Evolutionary conservation across 2,329 filamentous ascomycete genomes (phyloP), one percentile per base, ranked within the genome.

Genomic region (Trichoderma sp.): DNA sequence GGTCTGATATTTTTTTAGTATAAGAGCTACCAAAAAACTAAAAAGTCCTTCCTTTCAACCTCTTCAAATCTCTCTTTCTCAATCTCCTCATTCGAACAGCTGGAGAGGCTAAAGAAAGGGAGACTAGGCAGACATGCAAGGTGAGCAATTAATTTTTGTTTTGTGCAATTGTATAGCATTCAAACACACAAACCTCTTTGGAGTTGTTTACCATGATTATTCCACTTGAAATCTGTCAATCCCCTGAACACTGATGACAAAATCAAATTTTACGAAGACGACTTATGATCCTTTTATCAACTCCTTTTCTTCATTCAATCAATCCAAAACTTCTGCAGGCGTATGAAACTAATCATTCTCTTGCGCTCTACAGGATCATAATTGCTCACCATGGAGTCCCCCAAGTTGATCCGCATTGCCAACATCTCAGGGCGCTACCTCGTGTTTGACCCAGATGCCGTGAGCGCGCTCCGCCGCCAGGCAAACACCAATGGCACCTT

Each of bases 401-500:
- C 69, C 5, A 66, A 63, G 32, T 88, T 87, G 13, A 86, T 97
- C 71, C 89, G 93, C 70, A 96, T 98, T 76, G 95, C 92, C 73
- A 85, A 87, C 77, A 89, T 97, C 70, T 89, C 89, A 58, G 89
- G 90, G 73, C 90, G 92, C 72, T 97, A 95, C 82, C 88, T 97
- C 70, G 84, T 99, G 73, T 98, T 97, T 83, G 93, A 97, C 78
- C 88, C 93, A 75, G 88, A 94, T 76, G 89, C 90, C 72, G 91
- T 94, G 70, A 89, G 91, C 74, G 87, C 90, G 78, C 84, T 97
- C 71, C 91, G 96, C 73, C 89, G 92, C 71, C 84, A 89, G 74
- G 87, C 97, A 82, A 90, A 93, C 78, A 93, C 97, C 75, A 94
- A 91, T 76, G 94, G 94, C 71, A 91, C 96, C 37, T 85, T 97